A percentile compares a stretch with the other conserved stretches of the same genome.
phyloP scores from a whole-genome alignment of 1,284 basidiomycete genomes.

The Laetiporus sulphureus region DNA sequence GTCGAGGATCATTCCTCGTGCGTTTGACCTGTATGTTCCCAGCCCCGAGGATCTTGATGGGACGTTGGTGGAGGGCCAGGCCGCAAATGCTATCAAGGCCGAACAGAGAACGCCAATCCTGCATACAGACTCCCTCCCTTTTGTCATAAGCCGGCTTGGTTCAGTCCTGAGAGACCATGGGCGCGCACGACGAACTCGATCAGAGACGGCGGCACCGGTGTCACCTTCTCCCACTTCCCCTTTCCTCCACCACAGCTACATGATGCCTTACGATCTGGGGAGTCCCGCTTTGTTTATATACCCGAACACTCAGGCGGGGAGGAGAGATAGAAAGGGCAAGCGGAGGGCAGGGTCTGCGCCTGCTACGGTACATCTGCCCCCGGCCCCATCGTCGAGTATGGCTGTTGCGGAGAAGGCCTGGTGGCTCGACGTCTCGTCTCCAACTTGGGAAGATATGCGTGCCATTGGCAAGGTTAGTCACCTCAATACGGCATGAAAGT shows the following conservation, averaged over 20 bases:
- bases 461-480: conserved; percentile 73
- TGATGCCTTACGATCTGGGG: conserved; percentile 26
- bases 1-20: conserved; percentile 50
- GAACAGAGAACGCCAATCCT: too few relatives aligned
- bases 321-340: conserved; percentile 31
- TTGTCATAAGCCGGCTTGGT: conserved; percentile 52
- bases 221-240: conserved; percentile 10
- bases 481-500: background rate
- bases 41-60: conserved; percentile 22
- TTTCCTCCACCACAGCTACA: conserved; percentile 28
- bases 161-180: conserved; percentile 36
- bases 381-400: background rate
- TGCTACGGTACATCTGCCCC: background rate
- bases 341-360: conserved; percentile 11
- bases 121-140: conserved; percentile 51
- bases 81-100: conserved; percentile 25
- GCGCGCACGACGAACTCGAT: conserved; percentile 17
- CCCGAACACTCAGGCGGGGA: conserved; percentile 12
- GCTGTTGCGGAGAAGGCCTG: conserved; percentile 45
- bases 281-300: background rate
- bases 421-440: conserved; percentile 92
- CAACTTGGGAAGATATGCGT: conserved; percentile 86
- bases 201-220: conserved; percentile 5
- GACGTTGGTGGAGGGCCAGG: conserved; percentile 7
- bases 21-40: conserved; percentile 63